Percentiles rank a stretch among this genome's conserved stretches.
phyloP scores from a whole-genome alignment of 331 rosid species.

The Erythrophleum ivorense region DNA sequence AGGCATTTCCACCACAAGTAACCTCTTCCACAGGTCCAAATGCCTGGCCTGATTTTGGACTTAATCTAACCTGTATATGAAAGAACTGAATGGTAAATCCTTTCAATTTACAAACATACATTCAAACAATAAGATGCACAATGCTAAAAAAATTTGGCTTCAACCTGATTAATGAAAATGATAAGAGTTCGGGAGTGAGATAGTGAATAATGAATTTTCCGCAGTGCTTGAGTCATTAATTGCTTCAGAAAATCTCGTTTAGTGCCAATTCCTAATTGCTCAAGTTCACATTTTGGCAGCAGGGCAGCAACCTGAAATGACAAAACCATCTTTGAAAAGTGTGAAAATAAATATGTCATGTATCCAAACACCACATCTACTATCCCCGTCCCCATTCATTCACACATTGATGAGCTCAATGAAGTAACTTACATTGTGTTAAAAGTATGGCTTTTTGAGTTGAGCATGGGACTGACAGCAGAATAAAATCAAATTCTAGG shows the following conservation, averaged over 20 bases:
- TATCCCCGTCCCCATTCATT: neutral
- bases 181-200: slow-evolving; percentile 66
- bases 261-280: slow-evolving; percentile 51
- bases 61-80: slow-evolving; percentile 62
- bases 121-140: slow-evolving; percentile 27
- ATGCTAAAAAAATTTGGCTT: slow-evolving; percentile 22
- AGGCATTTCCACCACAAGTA: slow-evolving; percentile 93
- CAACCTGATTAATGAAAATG: slow-evolving; percentile 80
- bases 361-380: neutral
- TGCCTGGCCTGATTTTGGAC: slow-evolving; percentile 51
- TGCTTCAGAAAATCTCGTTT: slow-evolving; percentile 53
- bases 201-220: slow-evolving; percentile 76
- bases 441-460: neutral
- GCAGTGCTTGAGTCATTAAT: slow-evolving; percentile 71
- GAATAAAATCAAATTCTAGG: neutral
- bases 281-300: slow-evolving; percentile 79
- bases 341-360: neutral
- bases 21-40: slow-evolving; percentile 64
- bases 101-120: slow-evolving; percentile 13
- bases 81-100: slow-evolving; percentile 34
- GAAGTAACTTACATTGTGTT: neutral
- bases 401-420: neutral
- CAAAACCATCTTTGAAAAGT: slow-evolving; percentile 28
- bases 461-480: neutral
- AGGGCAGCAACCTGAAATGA: slow-evolving; percentile 87